A percentile compares a stretch with the other conserved stretches of the same genome.
These are phyloP conservation scores for Aquilaria malaccensis DNA, from an alignment of 345 rosid species.

Conservation along the genomic window DNA sequence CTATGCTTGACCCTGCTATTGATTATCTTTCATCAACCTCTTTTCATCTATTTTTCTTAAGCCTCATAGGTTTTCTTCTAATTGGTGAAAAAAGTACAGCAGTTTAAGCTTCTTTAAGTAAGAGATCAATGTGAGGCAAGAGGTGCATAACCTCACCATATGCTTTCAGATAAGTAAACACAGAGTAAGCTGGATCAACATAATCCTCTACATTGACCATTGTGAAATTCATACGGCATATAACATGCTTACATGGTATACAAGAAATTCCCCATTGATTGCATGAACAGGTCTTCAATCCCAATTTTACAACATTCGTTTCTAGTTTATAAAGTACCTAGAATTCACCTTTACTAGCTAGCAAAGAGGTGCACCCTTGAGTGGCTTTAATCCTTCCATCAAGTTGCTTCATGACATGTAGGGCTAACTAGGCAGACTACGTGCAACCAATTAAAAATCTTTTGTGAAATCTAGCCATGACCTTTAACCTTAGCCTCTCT, in stretches of 20 bases:
- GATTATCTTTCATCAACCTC: too few species aligned
- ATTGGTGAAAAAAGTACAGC: too few species aligned
- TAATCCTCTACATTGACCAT: neutral
- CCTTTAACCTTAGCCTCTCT: neutral
- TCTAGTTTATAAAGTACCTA: neutral
- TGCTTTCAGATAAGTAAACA: neutral
- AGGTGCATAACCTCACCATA: neutral
- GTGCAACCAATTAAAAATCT: neutral
- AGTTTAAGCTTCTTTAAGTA: neutral
- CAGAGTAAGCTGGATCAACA: neutral
- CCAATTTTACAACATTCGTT: neutral
- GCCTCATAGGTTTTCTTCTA: too few species aligned
- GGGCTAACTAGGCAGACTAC: neutral
- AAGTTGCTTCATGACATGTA: neutral
- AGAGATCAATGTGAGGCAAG: neutral
- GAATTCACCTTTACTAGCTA: neutral
- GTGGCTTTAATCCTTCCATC: neutral
- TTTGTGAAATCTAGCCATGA: neutral
- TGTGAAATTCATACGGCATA: neutral
- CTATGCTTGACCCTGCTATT: too few species aligned
- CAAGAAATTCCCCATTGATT: neutral
- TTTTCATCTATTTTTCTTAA: too few species aligned
- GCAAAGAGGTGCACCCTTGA: neutral
- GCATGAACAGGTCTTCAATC: neutral
- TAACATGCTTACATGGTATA: neutral